Conservation (phyloP, 768 basidiomycete genomes). For the Russula emetica region DNA sequence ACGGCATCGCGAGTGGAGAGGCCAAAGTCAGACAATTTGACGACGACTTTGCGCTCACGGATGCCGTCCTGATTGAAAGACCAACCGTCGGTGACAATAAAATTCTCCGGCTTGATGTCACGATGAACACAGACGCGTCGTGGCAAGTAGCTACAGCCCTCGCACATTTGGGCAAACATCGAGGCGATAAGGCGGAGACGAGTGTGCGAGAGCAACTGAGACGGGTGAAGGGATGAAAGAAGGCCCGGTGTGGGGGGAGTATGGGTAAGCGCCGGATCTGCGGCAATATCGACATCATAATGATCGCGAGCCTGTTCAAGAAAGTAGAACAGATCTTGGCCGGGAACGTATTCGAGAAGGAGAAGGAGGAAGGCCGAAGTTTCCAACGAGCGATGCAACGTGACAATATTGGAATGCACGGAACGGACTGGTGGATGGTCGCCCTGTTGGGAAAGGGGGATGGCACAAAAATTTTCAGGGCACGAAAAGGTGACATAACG, state of each 20-base stretch:
- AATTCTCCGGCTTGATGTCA: conserved; percentile 99
- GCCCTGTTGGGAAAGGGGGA: conserved; percentile 49
- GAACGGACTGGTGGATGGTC: conserved; percentile 90
- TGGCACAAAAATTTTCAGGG: conserved; percentile 3
- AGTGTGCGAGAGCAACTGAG: conserved; percentile 77
- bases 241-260: conserved; percentile 94
- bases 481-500: conserved; percentile 8
- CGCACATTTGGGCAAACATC: conserved; percentile 99
- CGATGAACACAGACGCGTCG: conserved; percentile 85
- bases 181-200: conserved; percentile 90
- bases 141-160: conserved; percentile 93
- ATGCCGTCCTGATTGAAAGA: conserved; percentile 48
- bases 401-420: conserved; percentile 92
- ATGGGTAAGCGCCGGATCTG: conserved; percentile 40
- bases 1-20: conserved; percentile 84
- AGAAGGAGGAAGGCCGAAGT: conserved; percentile 88
- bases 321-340: conserved; percentile 97
- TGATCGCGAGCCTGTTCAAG: conserved; percentile 93
- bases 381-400: conserved; percentile 89
- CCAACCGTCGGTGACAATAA: conserved; percentile 86
- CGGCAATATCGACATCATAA: conserved; percentile 49
- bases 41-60: conserved; percentile 81
- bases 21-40: conserved; percentile 97
- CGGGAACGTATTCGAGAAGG: conserved; percentile 91
- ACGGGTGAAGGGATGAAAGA: conserved; percentile 74